phyloP scores from a whole-genome alignment of 2,329 filamentous ascomycete genomes.

The Chaetomiaceae sp. region DNA sequence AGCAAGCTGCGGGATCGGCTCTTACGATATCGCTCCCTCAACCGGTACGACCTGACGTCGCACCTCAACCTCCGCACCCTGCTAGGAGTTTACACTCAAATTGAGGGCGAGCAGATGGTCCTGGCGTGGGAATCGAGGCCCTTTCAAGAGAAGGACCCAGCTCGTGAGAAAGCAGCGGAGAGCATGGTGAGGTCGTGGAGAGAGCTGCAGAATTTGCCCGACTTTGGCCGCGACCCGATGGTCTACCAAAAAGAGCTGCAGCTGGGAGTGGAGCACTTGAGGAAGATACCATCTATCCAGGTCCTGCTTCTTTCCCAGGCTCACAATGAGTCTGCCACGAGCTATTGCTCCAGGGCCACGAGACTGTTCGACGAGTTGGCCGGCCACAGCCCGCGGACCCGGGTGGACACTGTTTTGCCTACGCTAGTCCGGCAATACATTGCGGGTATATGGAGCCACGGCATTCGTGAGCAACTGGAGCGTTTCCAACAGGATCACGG shows the following conservation, averaged over 20 bases:
- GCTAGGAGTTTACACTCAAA: constrained; percentile 45
- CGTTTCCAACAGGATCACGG: constrained; percentile 27
- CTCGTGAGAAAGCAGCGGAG: constrained; percentile 33
- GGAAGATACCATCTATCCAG: constrained; percentile 47
- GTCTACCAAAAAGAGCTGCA: constrained; percentile 49
- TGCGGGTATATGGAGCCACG: constrained; percentile 43
- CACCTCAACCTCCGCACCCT: constrained; percentile 41
- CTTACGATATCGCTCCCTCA: constrained; percentile 41
- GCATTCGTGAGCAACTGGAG: constrained; percentile 39
- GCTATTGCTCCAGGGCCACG: constrained; percentile 44
- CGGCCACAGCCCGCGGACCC: constrained; percentile 20
- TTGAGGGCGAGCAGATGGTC: constrained; percentile 51
- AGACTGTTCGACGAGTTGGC: constrained; percentile 35
- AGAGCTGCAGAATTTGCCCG: constrained; percentile 33
- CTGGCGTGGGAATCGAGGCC: constrained; percentile 39
- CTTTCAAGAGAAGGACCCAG: constrained; percentile 31
- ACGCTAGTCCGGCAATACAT: constrained; percentile 42
- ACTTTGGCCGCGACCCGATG: constrained; percentile 42
- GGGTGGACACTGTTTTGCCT: constrained; percentile 22
- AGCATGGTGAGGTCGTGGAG: constrained; percentile 41
- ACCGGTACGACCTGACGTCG: constrained; percentile 27
- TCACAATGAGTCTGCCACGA: constrained; percentile 43
- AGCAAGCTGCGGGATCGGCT: constrained; percentile 40
- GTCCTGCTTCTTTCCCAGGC: constrained; percentile 48
- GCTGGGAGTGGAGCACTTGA: constrained; percentile 41